Percentiles rank a stretch among this genome's conserved stretches.
phyloP scores from a whole-genome alignment of 768 basidiomycete species.

The Suillus discolor region DNA sequence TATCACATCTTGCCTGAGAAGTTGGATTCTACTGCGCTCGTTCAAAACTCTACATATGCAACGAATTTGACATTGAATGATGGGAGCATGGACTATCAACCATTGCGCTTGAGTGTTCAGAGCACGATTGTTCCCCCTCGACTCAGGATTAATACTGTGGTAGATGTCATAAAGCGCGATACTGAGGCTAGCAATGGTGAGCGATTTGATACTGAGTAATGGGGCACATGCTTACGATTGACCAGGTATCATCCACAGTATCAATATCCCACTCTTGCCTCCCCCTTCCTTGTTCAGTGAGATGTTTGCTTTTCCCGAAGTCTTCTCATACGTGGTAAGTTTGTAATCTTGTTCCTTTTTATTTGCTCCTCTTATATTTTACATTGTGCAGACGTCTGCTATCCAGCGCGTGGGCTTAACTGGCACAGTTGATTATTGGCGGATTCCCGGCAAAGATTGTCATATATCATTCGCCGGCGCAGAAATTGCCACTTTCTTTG shows the following conservation, averaged over 20 bases:
- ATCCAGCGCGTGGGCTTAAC: conserved; percentile 53
- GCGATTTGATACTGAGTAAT: conserved; percentile 9
- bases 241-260: conserved; percentile 52
- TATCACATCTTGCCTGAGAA: conserved; percentile 57
- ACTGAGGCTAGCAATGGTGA: conserved; percentile 54
- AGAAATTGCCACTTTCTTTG: conserved; percentile 54
- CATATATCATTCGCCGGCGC: conserved; percentile 47
- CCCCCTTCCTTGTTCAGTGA: conserved; percentile 54
- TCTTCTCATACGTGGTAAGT: conserved; percentile 54
- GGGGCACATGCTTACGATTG: not conserved
- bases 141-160: conserved; percentile 51
- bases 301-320: conserved; percentile 42
- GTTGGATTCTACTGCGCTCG: conserved; percentile 41
- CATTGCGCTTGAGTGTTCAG: conserved; percentile 46
- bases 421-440: conserved; percentile 48
- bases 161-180: conserved; percentile 44
- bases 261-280: conserved; percentile 57
- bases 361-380: not conserved
- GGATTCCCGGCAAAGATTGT: conserved; percentile 37
- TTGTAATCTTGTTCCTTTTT: not conserved
- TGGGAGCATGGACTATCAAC: conserved; percentile 45
- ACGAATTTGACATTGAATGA: conserved; percentile 46
- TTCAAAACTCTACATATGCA: conserved; percentile 55
- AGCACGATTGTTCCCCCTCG: conserved; percentile 35
- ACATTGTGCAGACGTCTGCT: conserved; percentile 49